Conservation (phyloP, 306 rosid genomes). For the Clitoria ternatea region DNA sequence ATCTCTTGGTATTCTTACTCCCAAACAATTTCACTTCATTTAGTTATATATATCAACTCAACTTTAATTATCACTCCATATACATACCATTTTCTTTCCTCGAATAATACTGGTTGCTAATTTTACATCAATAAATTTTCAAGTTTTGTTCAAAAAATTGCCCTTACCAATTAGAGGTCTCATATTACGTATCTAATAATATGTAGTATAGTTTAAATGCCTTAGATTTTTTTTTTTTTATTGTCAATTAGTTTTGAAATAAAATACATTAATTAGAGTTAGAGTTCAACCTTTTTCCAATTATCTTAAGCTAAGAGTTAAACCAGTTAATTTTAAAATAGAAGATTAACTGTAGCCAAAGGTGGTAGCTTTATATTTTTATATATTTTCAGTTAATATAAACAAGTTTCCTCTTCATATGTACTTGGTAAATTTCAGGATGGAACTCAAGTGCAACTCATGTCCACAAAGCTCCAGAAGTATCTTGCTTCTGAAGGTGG, state of each 20-base stretch:
- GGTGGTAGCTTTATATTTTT: background rate
- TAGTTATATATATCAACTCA: background rate
- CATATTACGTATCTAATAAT: too few species aligned
- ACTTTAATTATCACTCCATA: background rate
- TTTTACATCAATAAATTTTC: background rate
- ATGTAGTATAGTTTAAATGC: too few species aligned
- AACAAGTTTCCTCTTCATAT: background rate
- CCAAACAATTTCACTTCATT: conserved; percentile 8
- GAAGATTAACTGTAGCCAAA: too few species aligned
- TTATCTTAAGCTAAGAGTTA: too few species aligned
- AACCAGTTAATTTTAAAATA: too few species aligned
- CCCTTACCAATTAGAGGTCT: too few species aligned
- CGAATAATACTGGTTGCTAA: background rate
- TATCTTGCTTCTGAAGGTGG: conserved; percentile 51
- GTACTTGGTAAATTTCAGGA: conserved; percentile 33
- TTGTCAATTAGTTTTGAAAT: too few species aligned
- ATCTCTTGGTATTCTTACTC: conserved; percentile 51
- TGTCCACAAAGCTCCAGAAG: conserved; percentile 40
- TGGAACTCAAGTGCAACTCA: conserved; percentile 55
- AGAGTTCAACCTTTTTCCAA: too few species aligned
- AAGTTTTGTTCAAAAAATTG: background rate
- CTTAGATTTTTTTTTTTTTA: too few species aligned
- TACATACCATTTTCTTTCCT: background rate
- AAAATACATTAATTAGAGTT: too few species aligned
- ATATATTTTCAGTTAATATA: background rate